Percentiles rank a stretch among this genome's conserved stretches.
These are phyloP conservation scores for Daldinia sp. DNA, from an alignment of 2,329 filamentous ascomycete species.

Conservation along the genomic window DNA sequence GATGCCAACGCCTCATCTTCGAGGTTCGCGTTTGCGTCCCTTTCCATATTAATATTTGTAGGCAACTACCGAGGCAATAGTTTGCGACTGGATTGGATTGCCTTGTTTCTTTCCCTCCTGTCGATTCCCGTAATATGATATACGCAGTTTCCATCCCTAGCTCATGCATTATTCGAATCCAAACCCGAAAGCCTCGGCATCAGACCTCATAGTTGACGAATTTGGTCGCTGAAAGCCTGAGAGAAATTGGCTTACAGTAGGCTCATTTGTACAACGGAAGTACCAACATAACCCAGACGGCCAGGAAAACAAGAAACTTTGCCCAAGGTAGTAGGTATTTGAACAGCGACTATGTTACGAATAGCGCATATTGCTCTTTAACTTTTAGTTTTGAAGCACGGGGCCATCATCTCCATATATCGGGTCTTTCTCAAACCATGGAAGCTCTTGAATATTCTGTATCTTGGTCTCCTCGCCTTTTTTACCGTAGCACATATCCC, in stretches of 20 bases:
- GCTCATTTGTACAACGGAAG: neutral
- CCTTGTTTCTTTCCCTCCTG: neutral
- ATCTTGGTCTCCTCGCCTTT: slow-evolving; percentile 62
- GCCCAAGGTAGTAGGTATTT: too few species aligned
- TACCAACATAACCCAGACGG: neutral
- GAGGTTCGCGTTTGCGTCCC: slow-evolving; percentile 17
- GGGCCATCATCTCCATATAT: slow-evolving; percentile 65
- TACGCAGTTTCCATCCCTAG: neutral
- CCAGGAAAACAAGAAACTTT: slow-evolving; percentile 5
- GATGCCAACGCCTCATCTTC: slow-evolving; percentile 8
- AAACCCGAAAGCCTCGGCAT: neutral
- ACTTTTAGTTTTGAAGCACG: slow-evolving; percentile 51
- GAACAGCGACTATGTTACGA: neutral
- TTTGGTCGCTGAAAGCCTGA: slow-evolving; percentile 1
- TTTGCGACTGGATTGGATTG: slow-evolving; percentile 10
- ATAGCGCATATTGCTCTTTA: neutral
- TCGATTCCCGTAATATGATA: neutral
- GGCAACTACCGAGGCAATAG: neutral
- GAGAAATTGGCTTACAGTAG: neutral
- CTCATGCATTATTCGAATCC: neutral
- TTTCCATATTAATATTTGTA: neutral
- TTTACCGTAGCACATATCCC: slow-evolving; percentile 78
- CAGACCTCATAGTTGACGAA: neutral
- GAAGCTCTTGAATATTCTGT: slow-evolving; percentile 56
- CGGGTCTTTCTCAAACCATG: slow-evolving; percentile 68